Evolutionary conservation across 78 protist species (phyloP).

Genomic region (Polysphondylium violaceum): DNA sequence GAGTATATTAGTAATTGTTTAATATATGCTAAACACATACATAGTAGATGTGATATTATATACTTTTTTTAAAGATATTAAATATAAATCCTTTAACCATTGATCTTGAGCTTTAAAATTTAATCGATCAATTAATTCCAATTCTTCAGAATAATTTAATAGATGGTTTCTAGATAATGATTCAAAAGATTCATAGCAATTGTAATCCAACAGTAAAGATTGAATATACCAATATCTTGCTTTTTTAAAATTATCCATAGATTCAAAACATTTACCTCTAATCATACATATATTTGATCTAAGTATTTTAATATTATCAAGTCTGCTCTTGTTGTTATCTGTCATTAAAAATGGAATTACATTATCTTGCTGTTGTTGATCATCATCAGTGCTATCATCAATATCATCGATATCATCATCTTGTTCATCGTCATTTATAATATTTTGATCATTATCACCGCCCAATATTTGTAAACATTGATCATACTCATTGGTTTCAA

Average conservation of each 20-base stretch:
- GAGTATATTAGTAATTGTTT: background rate
- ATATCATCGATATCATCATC: background rate
- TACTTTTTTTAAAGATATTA: conserved; percentile 36
- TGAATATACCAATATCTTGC: conserved; percentile 68
- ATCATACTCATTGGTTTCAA: conserved; percentile 16
- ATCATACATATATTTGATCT: conserved; percentile 16
- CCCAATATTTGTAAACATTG: conserved; percentile 22
- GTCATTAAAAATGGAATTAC: background rate
- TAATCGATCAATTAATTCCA: conserved; percentile 24
- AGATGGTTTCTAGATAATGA: conserved; percentile 41
- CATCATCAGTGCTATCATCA: background rate
- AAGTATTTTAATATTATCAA: background rate
- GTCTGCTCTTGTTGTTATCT: background rate
- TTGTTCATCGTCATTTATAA: background rate
- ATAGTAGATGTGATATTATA: background rate
- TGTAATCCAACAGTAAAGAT: conserved; percentile 48
- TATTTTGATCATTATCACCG: conserved; percentile 1
- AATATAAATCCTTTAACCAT: conserved; percentile 59
- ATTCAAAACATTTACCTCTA: conserved; percentile 58
- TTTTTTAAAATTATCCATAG: conserved; percentile 66
- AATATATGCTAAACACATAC: background rate
- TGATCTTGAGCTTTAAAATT: conserved; percentile 11
- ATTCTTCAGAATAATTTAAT: conserved; percentile 35
- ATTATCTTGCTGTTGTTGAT: background rate
- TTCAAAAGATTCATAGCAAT: conserved; percentile 71